Base-by-base conservation (phyloP, 306 rosid species). In the Mimosa pudica region DNA sequence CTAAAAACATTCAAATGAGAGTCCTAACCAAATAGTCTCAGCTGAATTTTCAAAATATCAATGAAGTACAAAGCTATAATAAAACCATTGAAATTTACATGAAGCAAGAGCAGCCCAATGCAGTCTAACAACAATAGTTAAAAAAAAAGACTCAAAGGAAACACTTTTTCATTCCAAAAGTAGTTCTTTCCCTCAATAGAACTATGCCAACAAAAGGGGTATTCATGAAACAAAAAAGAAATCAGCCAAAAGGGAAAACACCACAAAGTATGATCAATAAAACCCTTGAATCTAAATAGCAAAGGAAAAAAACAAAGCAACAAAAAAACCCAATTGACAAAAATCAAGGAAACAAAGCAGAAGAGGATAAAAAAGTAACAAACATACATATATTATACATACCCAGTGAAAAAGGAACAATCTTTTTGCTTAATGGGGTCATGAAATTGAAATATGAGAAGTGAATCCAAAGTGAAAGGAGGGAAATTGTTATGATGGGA, bases 391-490 rank as follows among this genome's bases (percentile, higher is more conserved):
- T 24, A 24, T 24, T 24, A 24, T 24, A 24, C 1, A 24, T 24
- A 24, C 30, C 30, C 30, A 24, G 1, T 24, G 76, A 63, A 86
- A 80, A 51, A 32, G 74, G 80, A 68, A 67, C 51, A 49, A 47
- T 2, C 41, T 20, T 45, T 75, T 75, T 60, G 71, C 73, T 48
- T 47, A 9, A 76, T 64, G 63, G 58, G 63, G 48, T 57, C 80
- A 86, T 24, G 30, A 24, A 79, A 77, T 80, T 80, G 80, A 80
- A 74, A 42, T 41, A 72, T 71, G 81, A 61, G 83, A 76, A 79
- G 66, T 67, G 86, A 85, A 85, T 85, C 84, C 64, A 71, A 79
- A 78, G 61, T 68, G 52, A 17, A 52, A 54, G 44, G 75, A 67
- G 44, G 48, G 30, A 24, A 24, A 24, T 24, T 24, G 0, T 24